Conservation (phyloP, 257 asterid species). For the Jacaranda mimosifolia region DNA sequence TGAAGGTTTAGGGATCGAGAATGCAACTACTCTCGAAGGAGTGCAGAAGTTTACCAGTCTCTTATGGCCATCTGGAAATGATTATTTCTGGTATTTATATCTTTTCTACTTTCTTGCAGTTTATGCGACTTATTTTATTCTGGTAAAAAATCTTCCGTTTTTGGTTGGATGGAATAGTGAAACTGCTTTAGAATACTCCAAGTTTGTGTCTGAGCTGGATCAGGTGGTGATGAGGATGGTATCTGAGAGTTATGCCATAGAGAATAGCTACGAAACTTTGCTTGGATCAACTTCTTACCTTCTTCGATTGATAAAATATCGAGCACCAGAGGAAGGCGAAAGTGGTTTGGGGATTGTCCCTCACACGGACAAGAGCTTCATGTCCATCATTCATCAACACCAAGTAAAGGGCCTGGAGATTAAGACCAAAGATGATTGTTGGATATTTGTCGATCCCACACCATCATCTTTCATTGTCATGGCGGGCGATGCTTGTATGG, state of each 20-base stretch:
- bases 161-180: slow-evolving; percentile 31
- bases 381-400: slow-evolving; percentile 50
- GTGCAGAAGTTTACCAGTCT: slow-evolving; percentile 40
- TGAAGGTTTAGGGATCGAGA: slow-evolving; percentile 57
- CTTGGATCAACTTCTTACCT: slow-evolving; percentile 44
- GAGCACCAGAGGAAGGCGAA: slow-evolving; percentile 34
- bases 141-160: neutral
- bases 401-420: slow-evolving; percentile 48
- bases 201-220: slow-evolving; percentile 47
- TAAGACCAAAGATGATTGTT: slow-evolving; percentile 40
- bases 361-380: slow-evolving; percentile 62
- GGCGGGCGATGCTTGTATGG: slow-evolving; percentile 64
- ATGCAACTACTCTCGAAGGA: slow-evolving; percentile 40
- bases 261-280: slow-evolving; percentile 34
- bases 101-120: neutral
- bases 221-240: slow-evolving; percentile 57
- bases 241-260: slow-evolving; percentile 41
- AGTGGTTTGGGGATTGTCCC: slow-evolving; percentile 46
- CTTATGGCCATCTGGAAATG: slow-evolving; percentile 64
- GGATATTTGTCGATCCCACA: slow-evolving; percentile 50
- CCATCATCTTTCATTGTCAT: slow-evolving; percentile 52
- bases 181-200: slow-evolving; percentile 41
- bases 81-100: slow-evolving; percentile 42
- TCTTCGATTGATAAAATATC: slow-evolving; percentile 49
- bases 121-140: neutral